Conservation (phyloP, 768 basidiomycete genomes). For the Kwoniella sp. region DNA sequence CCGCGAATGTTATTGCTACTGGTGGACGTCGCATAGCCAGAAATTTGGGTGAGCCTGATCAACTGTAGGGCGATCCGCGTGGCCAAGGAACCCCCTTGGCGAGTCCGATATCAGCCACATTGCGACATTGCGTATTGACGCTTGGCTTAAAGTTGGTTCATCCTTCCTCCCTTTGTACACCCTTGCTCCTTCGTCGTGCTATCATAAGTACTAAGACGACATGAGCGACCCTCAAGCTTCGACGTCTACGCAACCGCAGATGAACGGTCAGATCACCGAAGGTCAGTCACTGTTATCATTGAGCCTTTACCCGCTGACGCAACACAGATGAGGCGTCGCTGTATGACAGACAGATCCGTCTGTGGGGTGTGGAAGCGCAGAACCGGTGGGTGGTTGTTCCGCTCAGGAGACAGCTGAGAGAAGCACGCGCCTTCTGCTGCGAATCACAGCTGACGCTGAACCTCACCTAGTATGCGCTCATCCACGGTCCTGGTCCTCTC, state of each 20-base stretch:
- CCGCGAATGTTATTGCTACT: no score
- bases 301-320: background rate
- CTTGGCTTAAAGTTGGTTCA: background rate
- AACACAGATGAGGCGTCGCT: slow-evolving; percentile 61
- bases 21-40: no score
- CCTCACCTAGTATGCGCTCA: slow-evolving; percentile 75
- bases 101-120: background rate
- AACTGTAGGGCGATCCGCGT: background rate
- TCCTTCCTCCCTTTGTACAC: background rate
- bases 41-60: slow-evolving; percentile 19
- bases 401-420: background rate
- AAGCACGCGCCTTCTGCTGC: no score
- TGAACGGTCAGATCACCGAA: slow-evolving; percentile 33
- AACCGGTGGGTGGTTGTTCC: slow-evolving; percentile 61
- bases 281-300: slow-evolving; percentile 23
- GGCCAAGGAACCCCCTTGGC: background rate
- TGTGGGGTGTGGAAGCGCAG: slow-evolving; percentile 98
- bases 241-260: background rate
- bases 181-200: background rate
- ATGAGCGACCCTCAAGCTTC: slow-evolving; percentile 1
- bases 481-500: slow-evolving; percentile 80
- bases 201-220: background rate
- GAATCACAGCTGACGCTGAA: no score
- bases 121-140: background rate
- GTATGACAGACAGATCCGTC: slow-evolving; percentile 92